Evolutionary conservation across 805 yeast species (phyloP).

Genomic region (Ogataea neopini): DNA sequence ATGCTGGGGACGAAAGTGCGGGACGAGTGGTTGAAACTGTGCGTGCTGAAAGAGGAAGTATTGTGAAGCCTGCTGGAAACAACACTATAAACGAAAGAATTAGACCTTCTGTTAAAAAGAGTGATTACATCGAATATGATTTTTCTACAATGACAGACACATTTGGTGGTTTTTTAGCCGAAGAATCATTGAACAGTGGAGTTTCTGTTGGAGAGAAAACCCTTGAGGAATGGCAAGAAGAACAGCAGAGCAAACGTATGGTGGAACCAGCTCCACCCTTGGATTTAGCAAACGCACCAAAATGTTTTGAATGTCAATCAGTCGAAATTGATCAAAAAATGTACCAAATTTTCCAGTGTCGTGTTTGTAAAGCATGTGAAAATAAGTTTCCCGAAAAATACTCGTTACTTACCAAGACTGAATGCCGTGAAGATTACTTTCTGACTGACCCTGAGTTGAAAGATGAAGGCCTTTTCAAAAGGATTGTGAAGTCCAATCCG

Average conservation of each 20-base stretch:
- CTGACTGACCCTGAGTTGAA: constrained; percentile 90
- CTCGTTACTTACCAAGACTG: constrained; percentile 89
- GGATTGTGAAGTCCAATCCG: constrained; percentile 91
- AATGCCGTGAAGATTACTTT: constrained; percentile 88
- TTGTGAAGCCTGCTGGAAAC: background rate
- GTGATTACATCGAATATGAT: constrained; percentile 81
- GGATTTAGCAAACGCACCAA: constrained; percentile 72
- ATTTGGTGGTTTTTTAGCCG: constrained; percentile 78
- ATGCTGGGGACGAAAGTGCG: constrained; percentile 20
- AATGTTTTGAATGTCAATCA: constrained; percentile 80
- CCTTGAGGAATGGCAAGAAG: constrained; percentile 57
- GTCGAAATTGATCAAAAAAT: constrained; percentile 78
- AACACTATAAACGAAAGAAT: constrained; percentile 24
- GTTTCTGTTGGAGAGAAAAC: constrained; percentile 35
- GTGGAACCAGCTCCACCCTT: constrained; percentile 70
- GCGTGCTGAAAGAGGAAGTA: background rate
- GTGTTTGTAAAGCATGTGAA: constrained; percentile 82
- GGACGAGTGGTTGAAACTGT: background rate
- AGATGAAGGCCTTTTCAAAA: constrained; percentile 65
- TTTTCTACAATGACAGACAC: constrained; percentile 87
- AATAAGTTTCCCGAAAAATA: constrained; percentile 81
- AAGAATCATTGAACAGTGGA: constrained; percentile 26
- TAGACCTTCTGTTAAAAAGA: constrained; percentile 52
- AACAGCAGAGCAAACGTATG: constrained; percentile 42
- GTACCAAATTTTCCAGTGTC: constrained; percentile 62